Evolutionary conservation across 305 asterid species (phyloP), one percentile per base, ranked within the genome.

Genomic region (Fraxinus ornus): DNA sequence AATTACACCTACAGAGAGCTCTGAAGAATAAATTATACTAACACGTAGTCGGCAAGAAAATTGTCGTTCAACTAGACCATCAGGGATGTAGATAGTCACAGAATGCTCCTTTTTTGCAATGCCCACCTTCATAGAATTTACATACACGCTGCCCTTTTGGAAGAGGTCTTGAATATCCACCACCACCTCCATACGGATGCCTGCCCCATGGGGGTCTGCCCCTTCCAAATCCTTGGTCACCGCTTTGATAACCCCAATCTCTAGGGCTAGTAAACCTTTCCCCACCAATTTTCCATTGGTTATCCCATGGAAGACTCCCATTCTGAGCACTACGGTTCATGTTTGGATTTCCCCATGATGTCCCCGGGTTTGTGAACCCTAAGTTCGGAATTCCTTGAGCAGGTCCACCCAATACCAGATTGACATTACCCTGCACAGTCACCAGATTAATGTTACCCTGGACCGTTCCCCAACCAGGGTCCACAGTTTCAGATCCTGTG

Each of bases 71-170:
- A 76, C 83, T 28, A 44, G 37, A 47, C 36, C 77, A 73, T 93
- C 85, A 93, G 0, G 95, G 96, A 82, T 95, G 99, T 36, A 91
- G 91, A 82, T 94, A 94, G 80, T 91, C 97, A 6, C 99, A 95
- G 26, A 89, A 93, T 7, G 97, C 93, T 5, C 99, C 99, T 87
- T 94, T 95, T 84, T 86, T 92, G 92, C 99, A 95, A 76, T 82
- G 97, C 62, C 98, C 99, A 39, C 92, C 91, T 85, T 91, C 99
- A 13, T 90, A 94, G 83, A 94, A 95, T 84, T 93, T 95, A 77
- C 99, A 95, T 36, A 95, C 91, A 70, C 99, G 88, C 76, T 94
- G 95, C 82, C 93, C 95, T 84, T 88, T 94, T 0, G 94, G 92
- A 4, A 86, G 87, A 13, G 93, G 88, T 81, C 95, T 89, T 2